These are phyloP conservation scores for Eutypa lata DNA, from an alignment of 2,329 filamentous ascomycete genomes.

Conservation along the genomic window DNA sequence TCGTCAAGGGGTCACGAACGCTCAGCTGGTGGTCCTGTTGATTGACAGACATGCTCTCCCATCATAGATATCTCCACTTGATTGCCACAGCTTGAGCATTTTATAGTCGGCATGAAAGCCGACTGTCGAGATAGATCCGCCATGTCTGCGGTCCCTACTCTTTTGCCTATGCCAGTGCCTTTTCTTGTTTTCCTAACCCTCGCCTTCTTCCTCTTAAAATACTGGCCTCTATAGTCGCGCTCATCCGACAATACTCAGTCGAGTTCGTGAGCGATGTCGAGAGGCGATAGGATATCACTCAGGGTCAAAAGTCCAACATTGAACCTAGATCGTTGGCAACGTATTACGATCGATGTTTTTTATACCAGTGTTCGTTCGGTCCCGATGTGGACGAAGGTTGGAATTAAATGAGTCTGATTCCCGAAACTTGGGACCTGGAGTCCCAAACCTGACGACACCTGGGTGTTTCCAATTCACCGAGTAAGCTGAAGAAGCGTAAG, in stretches of 20 bases:
- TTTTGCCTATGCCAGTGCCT: slow-evolving; percentile 9
- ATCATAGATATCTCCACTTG: slow-evolving; percentile 82
- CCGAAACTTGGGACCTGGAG: no score
- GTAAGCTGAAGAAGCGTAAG: no score
- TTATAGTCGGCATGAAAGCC: slow-evolving; percentile 76
- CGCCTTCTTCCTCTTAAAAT: slow-evolving; percentile 11
- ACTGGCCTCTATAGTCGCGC: slow-evolving; percentile 4
- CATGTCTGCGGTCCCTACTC: slow-evolving; percentile 36
- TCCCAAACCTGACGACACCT: no score
- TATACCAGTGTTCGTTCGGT: no score
- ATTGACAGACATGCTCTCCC: slow-evolving; percentile 76
- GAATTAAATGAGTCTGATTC: no score
- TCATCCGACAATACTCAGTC: slow-evolving; percentile 13
- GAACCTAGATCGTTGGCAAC: background rate
- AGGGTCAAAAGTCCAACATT: background rate
- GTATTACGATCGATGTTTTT: no score
- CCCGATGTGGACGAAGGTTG: background rate
- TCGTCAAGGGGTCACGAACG: slow-evolving; percentile 27
- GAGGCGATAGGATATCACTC: background rate
- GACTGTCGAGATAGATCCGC: slow-evolving; percentile 54
- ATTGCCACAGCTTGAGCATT: slow-evolving; percentile 76
- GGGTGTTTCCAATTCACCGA: no score
- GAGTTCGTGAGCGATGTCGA: background rate
- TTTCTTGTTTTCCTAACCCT: slow-evolving; percentile 9
- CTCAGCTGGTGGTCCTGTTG: slow-evolving; percentile 41